phyloP scores from a whole-genome alignment of 163 green algal genomes.

The Scenedesmus sp. region DNA sequence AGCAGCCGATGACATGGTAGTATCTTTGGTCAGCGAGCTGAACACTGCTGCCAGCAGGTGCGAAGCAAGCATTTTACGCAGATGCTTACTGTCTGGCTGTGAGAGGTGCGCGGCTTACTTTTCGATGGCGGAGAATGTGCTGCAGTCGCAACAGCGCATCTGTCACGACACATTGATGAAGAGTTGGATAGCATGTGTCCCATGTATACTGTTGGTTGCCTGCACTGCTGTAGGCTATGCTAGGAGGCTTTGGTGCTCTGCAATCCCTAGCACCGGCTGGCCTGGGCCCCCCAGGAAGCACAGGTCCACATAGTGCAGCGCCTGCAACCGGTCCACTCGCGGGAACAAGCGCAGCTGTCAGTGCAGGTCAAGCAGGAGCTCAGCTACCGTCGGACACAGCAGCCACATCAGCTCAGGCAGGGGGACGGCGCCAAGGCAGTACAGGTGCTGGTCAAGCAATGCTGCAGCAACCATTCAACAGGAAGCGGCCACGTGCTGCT shows the following conservation, averaged over 20 bases:
- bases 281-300: background rate
- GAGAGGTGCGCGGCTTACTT: background rate
- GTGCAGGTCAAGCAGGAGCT: background rate
- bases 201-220: background rate
- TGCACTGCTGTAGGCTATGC: background rate
- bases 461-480: background rate
- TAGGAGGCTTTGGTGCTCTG: background rate
- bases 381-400: background rate
- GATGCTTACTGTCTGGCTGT: background rate
- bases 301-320: conserved; percentile 17
- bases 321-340: background rate
- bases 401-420: background rate
- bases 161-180: background rate
- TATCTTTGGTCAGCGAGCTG: background rate
- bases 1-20: background rate
- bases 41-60: background rate
- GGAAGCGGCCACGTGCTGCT: background rate
- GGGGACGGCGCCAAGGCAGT: background rate
- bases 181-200: background rate
- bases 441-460: background rate
- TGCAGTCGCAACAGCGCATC: background rate
- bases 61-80: background rate
- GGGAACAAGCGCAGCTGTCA: background rate
- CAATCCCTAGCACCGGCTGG: background rate
- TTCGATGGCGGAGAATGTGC: background rate